A percentile compares a stretch with the other conserved stretches of the same genome.
Evolutionary conservation across 257 asterid genomes (phyloP).

Genomic region (Solanum microdontum): DNA sequence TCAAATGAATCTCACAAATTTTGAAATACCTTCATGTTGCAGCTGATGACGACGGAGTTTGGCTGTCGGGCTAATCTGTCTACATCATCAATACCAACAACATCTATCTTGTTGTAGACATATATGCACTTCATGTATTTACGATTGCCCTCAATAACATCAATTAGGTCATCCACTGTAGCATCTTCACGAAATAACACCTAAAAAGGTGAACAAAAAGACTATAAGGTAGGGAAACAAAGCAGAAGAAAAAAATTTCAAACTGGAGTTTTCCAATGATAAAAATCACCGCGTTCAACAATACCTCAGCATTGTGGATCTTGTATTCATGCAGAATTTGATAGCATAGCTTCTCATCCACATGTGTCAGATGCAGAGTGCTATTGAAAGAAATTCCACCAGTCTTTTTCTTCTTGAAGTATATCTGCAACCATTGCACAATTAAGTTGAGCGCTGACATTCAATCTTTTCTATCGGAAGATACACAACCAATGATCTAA

Average conservation of each 20-base stretch:
- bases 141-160: constrained; percentile 96
- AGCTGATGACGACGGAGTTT: constrained; percentile 86
- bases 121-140: constrained; percentile 94
- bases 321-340: constrained; percentile 95
- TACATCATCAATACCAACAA: constrained; percentile 92
- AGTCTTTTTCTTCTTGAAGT: constrained; percentile 92
- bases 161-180: constrained; percentile 94
- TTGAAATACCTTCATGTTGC: constrained; percentile 62
- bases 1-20: not conserved
- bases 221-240: not conserved
- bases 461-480: not conserved
- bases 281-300: not conserved
- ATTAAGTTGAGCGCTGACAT: not conserved
- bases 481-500: not conserved
- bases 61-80: constrained; percentile 94
- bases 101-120: constrained; percentile 97
- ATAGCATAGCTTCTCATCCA: constrained; percentile 99
- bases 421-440: constrained; percentile 51
- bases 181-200: constrained; percentile 97
- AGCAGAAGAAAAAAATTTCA: not conserved
- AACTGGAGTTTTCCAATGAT: not conserved
- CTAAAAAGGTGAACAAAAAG: constrained; percentile 20
- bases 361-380: constrained; percentile 69
- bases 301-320: constrained; percentile 99
- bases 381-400: constrained; percentile 98